Conservation (phyloP, 139 green algal species). For the Zygnema circumcarinatum region DNA sequence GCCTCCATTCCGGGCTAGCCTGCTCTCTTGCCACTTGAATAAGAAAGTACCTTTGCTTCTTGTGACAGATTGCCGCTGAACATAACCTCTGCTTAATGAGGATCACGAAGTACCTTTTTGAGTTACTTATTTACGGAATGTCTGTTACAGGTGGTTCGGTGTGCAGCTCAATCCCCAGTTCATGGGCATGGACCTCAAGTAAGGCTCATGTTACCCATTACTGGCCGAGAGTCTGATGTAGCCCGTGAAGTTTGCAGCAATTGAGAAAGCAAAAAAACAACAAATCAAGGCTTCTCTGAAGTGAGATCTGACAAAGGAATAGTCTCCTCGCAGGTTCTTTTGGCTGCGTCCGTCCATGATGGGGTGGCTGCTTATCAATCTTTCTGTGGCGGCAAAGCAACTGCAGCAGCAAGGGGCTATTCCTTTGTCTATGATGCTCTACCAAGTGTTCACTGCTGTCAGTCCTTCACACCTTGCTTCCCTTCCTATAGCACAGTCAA, state of each 20-base stretch:
- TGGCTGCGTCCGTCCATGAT: slow-evolving; percentile 56
- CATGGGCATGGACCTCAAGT: slow-evolving; percentile 55
- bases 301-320: no score
- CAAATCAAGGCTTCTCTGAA: no score
- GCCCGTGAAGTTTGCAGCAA: no score
- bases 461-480: slow-evolving; percentile 24
- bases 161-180: slow-evolving; percentile 54
- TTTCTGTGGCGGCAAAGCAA: slow-evolving; percentile 64
- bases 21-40: slow-evolving; percentile 18
- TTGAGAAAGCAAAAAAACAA: no score
- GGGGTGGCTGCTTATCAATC: slow-evolving; percentile 64
- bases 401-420: slow-evolving; percentile 29
- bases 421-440: slow-evolving; percentile 59
- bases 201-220: no score
- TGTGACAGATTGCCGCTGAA: no score
- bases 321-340: slow-evolving; percentile 62
- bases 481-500: background rate
- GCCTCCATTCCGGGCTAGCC: no score
- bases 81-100: no score
- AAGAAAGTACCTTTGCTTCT: no score
- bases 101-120: no score
- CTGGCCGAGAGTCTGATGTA: no score
- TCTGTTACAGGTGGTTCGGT: slow-evolving; percentile 42
- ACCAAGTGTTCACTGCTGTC: slow-evolving; percentile 59
- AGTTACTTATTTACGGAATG: no score